A percentile compares a stretch with the other conserved stretches of the same genome.
phyloP scores from a whole-genome alignment of 345 rosid genomes.

The Theobroma cacao region DNA sequence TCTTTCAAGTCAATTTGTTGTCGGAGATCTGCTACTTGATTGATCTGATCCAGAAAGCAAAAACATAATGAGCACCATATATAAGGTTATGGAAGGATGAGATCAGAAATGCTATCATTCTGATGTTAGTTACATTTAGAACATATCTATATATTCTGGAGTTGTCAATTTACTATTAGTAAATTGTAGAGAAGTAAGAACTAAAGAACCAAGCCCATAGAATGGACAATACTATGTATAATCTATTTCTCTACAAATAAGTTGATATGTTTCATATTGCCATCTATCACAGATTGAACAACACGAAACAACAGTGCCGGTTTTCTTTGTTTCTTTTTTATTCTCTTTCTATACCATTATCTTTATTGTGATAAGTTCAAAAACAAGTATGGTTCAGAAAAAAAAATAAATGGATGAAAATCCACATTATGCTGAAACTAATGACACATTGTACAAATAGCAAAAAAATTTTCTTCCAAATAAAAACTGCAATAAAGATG shows the following conservation, averaged over 20 bases:
- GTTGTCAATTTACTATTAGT: not conserved
- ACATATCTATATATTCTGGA: not conserved
- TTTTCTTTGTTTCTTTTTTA: not conserved
- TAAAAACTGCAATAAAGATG: not conserved
- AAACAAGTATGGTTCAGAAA: not conserved
- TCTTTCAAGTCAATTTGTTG: slow-evolving; percentile 73
- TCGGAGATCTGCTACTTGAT: slow-evolving; percentile 61
- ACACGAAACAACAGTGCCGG: not conserved
- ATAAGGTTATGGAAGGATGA: not conserved
- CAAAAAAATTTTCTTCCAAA: not conserved
- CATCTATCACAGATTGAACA: not conserved
- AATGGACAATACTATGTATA: not conserved
- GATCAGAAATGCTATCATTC: not conserved
- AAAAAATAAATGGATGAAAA: not conserved
- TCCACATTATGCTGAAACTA: not conserved
- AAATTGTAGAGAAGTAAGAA: not conserved
- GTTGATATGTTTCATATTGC: not conserved
- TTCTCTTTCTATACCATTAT: not conserved
- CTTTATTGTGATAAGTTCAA: not conserved
- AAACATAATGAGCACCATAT: not conserved
- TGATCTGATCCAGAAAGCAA: slow-evolving; percentile 51
- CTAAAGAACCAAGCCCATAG: not conserved
- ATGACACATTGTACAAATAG: not conserved
- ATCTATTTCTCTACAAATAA: not conserved
- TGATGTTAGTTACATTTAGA: not conserved